A percentile compares a stretch with the other conserved stretches of the same genome.
Evolutionary conservation across 2,329 filamentous ascomycete species (phyloP).

Genomic region (Fusarium odoratissimum): DNA sequence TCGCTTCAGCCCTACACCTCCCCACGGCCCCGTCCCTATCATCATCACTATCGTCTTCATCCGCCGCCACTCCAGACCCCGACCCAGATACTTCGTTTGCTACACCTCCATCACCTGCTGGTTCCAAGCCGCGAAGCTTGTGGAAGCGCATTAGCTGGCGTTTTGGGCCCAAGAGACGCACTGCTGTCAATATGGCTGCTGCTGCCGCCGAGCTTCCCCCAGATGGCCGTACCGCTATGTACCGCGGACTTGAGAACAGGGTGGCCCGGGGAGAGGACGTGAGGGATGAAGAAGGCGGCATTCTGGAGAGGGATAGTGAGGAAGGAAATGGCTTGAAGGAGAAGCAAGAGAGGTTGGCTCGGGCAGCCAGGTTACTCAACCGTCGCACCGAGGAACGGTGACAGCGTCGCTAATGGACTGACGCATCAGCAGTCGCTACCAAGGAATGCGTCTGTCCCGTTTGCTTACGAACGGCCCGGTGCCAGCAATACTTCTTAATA

Average conservation of each 20-base stretch:
- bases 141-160: slow-evolving; percentile 47
- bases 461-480: slow-evolving; percentile 31
- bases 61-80: slow-evolving; percentile 36
- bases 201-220: slow-evolving; percentile 38
- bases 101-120: slow-evolving; percentile 29
- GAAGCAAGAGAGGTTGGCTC: slow-evolving; percentile 54
- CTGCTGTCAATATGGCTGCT: slow-evolving; percentile 34
- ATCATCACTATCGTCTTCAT: slow-evolving; percentile 50
- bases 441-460: not conserved
- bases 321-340: slow-evolving; percentile 47
- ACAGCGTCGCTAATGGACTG: not conserved
- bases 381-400: slow-evolving; percentile 33
- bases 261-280: slow-evolving; percentile 29
- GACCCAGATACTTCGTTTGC: slow-evolving; percentile 28
- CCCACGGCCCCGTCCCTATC: slow-evolving; percentile 47
- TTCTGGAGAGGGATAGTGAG: slow-evolving; percentile 44
- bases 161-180: slow-evolving; percentile 37
- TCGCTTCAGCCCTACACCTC: slow-evolving; percentile 51
- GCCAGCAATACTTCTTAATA: slow-evolving; percentile 40
- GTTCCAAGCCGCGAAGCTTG: slow-evolving; percentile 34
- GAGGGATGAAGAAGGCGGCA: slow-evolving; percentile 38
- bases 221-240: slow-evolving; percentile 52
- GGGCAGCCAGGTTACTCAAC: slow-evolving; percentile 55
- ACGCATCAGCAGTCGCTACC: not conserved
- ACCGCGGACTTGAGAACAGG: slow-evolving; percentile 43